phyloP scores from a whole-genome alignment of 768 basidiomycete species.

The Naganishia vishniacii region DNA sequence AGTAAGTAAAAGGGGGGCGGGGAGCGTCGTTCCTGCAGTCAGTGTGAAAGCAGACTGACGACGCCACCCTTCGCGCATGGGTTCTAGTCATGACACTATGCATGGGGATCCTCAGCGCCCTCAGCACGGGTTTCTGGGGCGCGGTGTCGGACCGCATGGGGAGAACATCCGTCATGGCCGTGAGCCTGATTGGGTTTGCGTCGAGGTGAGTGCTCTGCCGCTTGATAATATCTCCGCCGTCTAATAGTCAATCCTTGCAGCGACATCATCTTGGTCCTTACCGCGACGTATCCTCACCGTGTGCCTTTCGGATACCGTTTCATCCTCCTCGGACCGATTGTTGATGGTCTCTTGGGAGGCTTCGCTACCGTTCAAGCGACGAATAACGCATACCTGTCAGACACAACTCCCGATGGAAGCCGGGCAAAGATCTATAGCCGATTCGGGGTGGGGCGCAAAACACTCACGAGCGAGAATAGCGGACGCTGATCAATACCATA shows the following conservation, averaged over 20 bases:
- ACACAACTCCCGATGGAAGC: constrained; percentile 45
- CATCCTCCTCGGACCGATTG: constrained; percentile 67
- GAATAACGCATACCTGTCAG: constrained; percentile 55
- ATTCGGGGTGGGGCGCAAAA: not conserved
- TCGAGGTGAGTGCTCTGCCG: constrained; percentile 58
- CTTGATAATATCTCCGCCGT: not conserved
- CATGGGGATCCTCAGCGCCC: constrained; percentile 71
- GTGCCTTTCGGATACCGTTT: constrained; percentile 59
- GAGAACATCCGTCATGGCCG: constrained; percentile 65
- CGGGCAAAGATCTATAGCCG: constrained; percentile 39
- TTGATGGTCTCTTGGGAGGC: constrained; percentile 76
- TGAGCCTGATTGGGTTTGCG: constrained; percentile 64
- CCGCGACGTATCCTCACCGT: constrained; percentile 63
- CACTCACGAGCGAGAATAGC: not conserved
- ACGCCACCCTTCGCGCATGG: no score
- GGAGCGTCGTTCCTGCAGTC: no score
- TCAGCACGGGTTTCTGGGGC: constrained; percentile 85
- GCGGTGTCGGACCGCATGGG: constrained; percentile 69
- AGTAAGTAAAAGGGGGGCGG: no score
- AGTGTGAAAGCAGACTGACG: no score
- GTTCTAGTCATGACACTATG: constrained; percentile 63
- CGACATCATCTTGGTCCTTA: constrained; percentile 72
- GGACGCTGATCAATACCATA: not conserved
- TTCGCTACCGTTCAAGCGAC: constrained; percentile 64
- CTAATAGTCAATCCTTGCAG: constrained; percentile 49